Percentiles rank a stretch among this genome's conserved stretches.
phyloP scores from a whole-genome alignment of 2,329 filamentous ascomycete genomes.

The Ceratocystis colombiana region DNA sequence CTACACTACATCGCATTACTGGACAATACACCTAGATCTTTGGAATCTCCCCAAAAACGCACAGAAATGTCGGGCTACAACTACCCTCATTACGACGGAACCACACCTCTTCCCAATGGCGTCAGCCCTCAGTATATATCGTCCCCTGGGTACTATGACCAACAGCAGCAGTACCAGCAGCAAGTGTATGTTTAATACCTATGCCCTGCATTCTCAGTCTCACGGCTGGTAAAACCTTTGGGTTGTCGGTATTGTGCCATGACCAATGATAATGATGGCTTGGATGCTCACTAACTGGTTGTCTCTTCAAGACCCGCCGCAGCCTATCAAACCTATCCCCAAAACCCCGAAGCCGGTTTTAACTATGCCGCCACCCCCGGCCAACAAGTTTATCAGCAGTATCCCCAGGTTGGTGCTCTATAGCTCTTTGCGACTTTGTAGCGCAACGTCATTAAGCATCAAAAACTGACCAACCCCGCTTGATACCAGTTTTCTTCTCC shows the following conservation, averaged over 20 bases:
- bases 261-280: background rate
- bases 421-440: background rate
- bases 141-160: conserved; percentile 12
- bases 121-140: conserved; percentile 7
- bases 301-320: conserved; percentile 7
- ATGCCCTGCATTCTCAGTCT: background rate
- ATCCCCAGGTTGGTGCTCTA: conserved; percentile 40
- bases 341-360: background rate
- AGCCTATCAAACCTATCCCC: conserved; percentile 7
- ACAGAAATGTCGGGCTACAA: conserved; percentile 10
- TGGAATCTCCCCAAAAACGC: too few relatives aligned
- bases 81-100: conserved; percentile 12
- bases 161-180: conserved; percentile 11
- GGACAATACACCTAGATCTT: too few relatives aligned
- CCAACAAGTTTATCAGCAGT: conserved; percentile 39
- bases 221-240: background rate
- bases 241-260: background rate
- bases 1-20: too few relatives aligned
- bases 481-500: conserved; percentile 1
- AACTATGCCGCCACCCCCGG: conserved; percentile 1
- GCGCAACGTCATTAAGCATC: background rate
- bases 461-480: background rate
- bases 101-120: background rate
- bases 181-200: conserved; percentile 8
- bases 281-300: background rate